Evolutionary conservation across 176 grass and related monocot genomes (phyloP).

Genomic region (Carex scoparia): DNA sequence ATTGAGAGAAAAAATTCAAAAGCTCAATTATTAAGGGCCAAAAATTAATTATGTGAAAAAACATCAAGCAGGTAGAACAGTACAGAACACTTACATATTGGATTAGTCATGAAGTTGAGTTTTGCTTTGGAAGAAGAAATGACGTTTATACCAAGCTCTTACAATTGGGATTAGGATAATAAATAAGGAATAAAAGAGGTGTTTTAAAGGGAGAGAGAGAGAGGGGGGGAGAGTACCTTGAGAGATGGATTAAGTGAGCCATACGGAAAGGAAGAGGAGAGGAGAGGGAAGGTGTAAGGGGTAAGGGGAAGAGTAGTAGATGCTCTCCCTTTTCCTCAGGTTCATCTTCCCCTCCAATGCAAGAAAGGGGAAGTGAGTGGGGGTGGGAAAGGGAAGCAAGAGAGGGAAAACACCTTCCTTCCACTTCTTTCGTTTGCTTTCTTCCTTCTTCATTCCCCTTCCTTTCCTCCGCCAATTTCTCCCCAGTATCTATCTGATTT

Average conservation of each 20-base stretch:
- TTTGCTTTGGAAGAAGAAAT: not conserved
- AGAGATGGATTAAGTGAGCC: constrained; percentile 26
- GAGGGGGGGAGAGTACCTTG: constrained; percentile 5
- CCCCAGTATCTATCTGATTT: not conserved
- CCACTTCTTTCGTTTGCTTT: constrained; percentile 7
- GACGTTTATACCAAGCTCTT: not conserved
- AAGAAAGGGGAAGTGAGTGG: not conserved
- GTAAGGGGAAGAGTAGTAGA: constrained; percentile 7
- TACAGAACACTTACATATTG: not conserved
- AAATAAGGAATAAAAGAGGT: not conserved
- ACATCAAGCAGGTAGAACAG: not conserved
- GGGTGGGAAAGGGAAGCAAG: not conserved
- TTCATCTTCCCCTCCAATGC: constrained; percentile 20
- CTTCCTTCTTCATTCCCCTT: constrained; percentile 13
- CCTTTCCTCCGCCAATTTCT: constrained; percentile 18
- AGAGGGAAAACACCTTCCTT: not conserved
- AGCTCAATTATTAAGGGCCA: not conserved
- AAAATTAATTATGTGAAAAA: not conserved
- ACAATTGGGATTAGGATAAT: constrained; percentile 7
- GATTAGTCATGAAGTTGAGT: not conserved
- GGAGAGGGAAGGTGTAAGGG: not conserved
- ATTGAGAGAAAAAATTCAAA: not conserved
- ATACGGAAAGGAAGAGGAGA: constrained; percentile 25
- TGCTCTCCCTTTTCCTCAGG: constrained; percentile 7
- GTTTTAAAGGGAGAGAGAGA: not conserved